A percentile compares a stretch with the other conserved stretches of the same genome.
Evolutionary conservation across 2,329 filamentous ascomycete genomes (phyloP).

Genomic region (Beauveria rudraprayagi): DNA sequence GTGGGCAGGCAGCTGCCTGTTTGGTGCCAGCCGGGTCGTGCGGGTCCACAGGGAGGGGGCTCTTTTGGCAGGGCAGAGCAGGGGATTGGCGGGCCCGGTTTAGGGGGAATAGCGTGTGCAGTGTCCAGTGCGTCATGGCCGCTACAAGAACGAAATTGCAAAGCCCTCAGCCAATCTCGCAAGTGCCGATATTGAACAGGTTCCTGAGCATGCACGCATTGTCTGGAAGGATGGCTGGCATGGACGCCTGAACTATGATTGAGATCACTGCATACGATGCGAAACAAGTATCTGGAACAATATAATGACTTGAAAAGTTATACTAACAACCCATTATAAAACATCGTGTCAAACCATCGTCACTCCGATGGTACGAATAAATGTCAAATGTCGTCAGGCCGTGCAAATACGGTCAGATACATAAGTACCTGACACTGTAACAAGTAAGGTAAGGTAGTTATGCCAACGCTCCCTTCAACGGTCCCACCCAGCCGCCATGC

Average conservation of each 20-base stretch:
- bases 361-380: neutral
- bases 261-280: neutral
- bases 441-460: neutral
- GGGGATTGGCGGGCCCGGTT: too few relatives aligned
- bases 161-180: neutral
- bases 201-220: too few relatives aligned
- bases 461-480: too few relatives aligned
- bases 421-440: neutral
- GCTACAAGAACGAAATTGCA: neutral
- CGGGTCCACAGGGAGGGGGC: neutral
- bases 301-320: neutral
- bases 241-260: too few relatives aligned
- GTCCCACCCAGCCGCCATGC: neutral
- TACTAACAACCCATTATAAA: neutral
- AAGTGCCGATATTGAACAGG: neutral
- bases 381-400: constrained; percentile 7
- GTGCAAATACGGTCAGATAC: neutral
- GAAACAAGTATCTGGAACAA: too few relatives aligned
- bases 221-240: too few relatives aligned
- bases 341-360: neutral
- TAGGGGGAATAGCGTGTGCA: too few relatives aligned
- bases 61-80: too few relatives aligned
- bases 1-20: constrained; percentile 6
- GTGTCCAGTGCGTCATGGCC: neutral
- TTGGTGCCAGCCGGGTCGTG: neutral